Conservation (phyloP, 192 early-diverging fungal species). For the Kickxella alabastrina region DNA sequence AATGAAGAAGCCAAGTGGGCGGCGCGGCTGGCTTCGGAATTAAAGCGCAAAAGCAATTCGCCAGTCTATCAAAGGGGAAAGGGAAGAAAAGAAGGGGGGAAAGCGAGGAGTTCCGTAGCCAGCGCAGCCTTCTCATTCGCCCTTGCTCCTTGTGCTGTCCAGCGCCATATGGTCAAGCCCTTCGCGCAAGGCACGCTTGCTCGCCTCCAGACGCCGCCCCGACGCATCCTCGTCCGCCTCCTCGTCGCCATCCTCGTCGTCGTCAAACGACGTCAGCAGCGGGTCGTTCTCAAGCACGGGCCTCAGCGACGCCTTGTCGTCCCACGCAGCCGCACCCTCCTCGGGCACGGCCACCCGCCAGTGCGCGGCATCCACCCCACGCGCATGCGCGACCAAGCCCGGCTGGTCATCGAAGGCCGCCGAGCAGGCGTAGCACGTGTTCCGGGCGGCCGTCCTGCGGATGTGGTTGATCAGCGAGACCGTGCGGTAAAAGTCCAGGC, state of each 20-base stretch:
- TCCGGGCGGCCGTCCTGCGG: conserved; percentile 60
- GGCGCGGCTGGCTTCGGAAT: too few relatives aligned
- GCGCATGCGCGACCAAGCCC: conserved; percentile 63
- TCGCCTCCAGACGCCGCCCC: conserved; percentile 28
- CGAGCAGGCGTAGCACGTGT: conserved; percentile 69
- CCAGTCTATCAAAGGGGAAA: too few relatives aligned
- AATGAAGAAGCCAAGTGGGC: too few relatives aligned
- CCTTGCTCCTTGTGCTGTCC: too few relatives aligned
- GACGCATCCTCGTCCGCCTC: conserved; percentile 29
- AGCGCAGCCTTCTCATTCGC: too few relatives aligned
- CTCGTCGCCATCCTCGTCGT: conserved; percentile 50
- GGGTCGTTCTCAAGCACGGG: conserved; percentile 87
- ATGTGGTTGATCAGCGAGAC: conserved; percentile 85
- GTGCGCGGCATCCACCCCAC: conserved; percentile 50
- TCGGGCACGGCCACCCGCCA: conserved; percentile 52
- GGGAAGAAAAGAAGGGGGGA: too few relatives aligned
- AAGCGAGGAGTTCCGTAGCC: not conserved
- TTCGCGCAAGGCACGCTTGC: conserved; percentile 34
- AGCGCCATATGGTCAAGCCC: conserved; percentile 20
- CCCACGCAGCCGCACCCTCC: conserved; percentile 62
- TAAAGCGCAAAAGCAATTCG: too few relatives aligned
- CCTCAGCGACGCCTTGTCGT: conserved; percentile 66
- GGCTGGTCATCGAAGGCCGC: conserved; percentile 43
- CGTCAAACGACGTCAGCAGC: conserved; percentile 66
- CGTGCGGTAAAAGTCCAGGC: conserved; percentile 79